These are phyloP conservation scores for Aspergillus spinulosporus DNA, from an alignment of 2,329 filamentous ascomycete species.

Conservation along the genomic window DNA sequence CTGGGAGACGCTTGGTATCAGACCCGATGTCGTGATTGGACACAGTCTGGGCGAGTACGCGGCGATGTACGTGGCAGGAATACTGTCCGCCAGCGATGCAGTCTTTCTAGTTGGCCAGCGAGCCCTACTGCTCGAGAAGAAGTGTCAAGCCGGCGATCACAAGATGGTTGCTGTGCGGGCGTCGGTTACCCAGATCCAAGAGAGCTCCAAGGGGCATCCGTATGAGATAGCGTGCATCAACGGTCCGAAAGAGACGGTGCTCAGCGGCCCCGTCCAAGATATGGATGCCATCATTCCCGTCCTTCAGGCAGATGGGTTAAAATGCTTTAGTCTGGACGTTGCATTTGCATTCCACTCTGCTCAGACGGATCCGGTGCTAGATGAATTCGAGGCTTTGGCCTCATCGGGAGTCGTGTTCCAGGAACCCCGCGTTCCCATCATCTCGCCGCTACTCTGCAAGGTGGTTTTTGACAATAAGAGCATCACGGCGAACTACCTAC, in stretches of 20 bases:
- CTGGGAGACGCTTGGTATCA: slow-evolving; percentile 39
- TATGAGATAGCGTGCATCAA: slow-evolving; percentile 43
- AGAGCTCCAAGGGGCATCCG: slow-evolving; percentile 44
- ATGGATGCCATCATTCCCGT: slow-evolving; percentile 24
- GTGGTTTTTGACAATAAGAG: too few relatives aligned
- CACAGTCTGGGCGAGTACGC: slow-evolving; percentile 40
- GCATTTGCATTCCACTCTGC: slow-evolving; percentile 50
- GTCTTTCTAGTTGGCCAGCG: slow-evolving; percentile 31
- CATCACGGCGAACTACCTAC: too few relatives aligned
- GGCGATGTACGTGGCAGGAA: slow-evolving; percentile 29
- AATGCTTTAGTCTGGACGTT: slow-evolving; percentile 42
- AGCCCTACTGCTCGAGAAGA: slow-evolving; percentile 23
- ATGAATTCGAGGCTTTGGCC: slow-evolving; percentile 32
- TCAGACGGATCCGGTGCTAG: slow-evolving; percentile 48
- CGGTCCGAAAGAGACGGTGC: slow-evolving; percentile 41
- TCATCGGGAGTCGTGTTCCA: slow-evolving; percentile 37
- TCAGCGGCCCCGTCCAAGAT: slow-evolving; percentile 34
- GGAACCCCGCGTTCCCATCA: slow-evolving; percentile 57
- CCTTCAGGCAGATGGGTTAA: slow-evolving; percentile 33
- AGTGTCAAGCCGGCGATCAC: slow-evolving; percentile 23
- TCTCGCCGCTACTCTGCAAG: slow-evolving; percentile 63
- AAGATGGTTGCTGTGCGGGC: slow-evolving; percentile 46
- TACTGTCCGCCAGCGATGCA: slow-evolving; percentile 25
- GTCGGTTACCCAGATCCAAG: slow-evolving; percentile 32
- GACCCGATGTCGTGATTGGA: slow-evolving; percentile 42